A percentile compares a stretch with the other conserved stretches of the same genome.
These are phyloP conservation scores for Daldinia vernicosa DNA, from an alignment of 495 filamentous ascomycete species.

Conservation along the genomic window DNA sequence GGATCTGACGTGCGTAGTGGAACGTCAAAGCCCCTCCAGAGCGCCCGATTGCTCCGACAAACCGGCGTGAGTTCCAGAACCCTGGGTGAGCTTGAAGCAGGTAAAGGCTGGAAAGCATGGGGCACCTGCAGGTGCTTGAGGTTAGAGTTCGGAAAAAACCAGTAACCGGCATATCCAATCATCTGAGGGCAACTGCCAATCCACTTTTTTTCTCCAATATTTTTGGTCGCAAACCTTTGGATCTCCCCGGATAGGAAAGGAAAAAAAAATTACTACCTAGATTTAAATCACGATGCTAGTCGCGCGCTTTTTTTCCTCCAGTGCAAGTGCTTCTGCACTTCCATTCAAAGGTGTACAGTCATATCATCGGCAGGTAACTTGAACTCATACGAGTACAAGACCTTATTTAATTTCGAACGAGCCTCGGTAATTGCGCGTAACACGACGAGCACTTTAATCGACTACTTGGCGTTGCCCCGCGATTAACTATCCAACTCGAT, in stretches of 20 bases:
- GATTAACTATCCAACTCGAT: slow-evolving; percentile 17
- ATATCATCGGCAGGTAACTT: background rate
- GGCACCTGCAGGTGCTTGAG: background rate
- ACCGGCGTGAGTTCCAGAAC: background rate
- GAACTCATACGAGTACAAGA: slow-evolving; percentile 1
- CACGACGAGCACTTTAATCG: slow-evolving; percentile 2
- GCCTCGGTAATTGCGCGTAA: slow-evolving; percentile 32
- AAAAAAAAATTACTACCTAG: slow-evolving; percentile 37
- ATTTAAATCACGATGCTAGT: slow-evolving; percentile 33
- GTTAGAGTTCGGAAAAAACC: slow-evolving; percentile 1
- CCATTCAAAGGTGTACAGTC: slow-evolving; percentile 11
- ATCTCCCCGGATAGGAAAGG: slow-evolving; percentile 16
- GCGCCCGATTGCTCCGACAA: background rate
- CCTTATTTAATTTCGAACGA: background rate
- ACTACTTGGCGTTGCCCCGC: slow-evolving; percentile 18
- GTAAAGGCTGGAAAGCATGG: background rate
- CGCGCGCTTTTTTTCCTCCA: slow-evolving; percentile 19
- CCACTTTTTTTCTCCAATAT: slow-evolving; percentile 38
- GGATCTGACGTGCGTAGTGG: background rate
- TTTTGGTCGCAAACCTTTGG: slow-evolving; percentile 35
- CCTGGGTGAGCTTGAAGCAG: background rate
- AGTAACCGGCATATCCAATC: slow-evolving; percentile 18
- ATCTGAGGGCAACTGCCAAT: background rate
- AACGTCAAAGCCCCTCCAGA: background rate
- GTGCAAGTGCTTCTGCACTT: slow-evolving; percentile 26